Evolutionary conservation across 768 basidiomycete genomes (phyloP), one percentile per base, ranked within the genome.

Genomic region (Leccinum uliginosum): DNA sequence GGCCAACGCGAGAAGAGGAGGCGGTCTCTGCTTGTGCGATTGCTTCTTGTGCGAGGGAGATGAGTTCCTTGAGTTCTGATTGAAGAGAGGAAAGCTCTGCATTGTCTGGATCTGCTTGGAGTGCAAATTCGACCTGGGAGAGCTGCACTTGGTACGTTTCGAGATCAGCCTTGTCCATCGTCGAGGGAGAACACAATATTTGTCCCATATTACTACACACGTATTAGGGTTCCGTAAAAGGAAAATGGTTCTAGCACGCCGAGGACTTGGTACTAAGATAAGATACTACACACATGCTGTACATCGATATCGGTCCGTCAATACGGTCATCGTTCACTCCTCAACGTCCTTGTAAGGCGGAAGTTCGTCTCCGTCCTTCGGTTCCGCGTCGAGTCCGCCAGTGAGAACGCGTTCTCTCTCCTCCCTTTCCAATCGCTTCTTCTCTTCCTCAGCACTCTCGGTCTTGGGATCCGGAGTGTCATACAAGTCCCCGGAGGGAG

Each of bases 61-160:
- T 91, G 69, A 94, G 89, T 72, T 92, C 84, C 67, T 85, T 79
- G 51, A 95, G 81, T 72, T 93, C 89, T 32, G 83, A 81, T 64
- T 83, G 84, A 51, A 95, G 82, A 27, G 83, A 84, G 38, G 79
- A 73, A 48, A 93, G 84, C 71, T 89, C 91, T 53, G 74, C 64
- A 69, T 91, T 93, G 64, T 76, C 75, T 5, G 91, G 88, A 67
- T 94, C 92, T 43, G 83, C 71, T 50, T 83, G 76, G 48, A 95
- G 84, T 19, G 90, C 87, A 54, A 83, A 74, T 71, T 93, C 89
- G 59, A 94, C 91, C 70, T 93, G 90, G n/a, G 86, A 84, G 57
- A 93, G 85, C 69, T 92, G 90, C 11, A 89, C 88, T 75, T 93
- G 89, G 68, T 93, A 93, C 2, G 89, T 90, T 73, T 94, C 92